Base-by-base conservation (phyloP, 2,329 filamentous ascomycete species). In the Cordyceps cateniannulata region DNA sequence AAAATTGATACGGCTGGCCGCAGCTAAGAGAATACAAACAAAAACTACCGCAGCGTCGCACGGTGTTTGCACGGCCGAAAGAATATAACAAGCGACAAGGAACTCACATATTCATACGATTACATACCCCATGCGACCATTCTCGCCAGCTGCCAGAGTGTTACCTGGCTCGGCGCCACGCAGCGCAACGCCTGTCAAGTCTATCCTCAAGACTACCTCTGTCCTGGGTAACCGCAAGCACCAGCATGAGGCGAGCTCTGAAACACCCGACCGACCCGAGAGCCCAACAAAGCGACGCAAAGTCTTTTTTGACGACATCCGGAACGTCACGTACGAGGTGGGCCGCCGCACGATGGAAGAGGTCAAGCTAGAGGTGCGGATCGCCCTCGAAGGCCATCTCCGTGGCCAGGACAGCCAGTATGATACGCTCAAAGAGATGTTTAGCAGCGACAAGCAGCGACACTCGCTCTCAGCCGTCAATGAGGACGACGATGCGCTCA, bases 371-470 rank as follows among this genome's bases (percentile, higher is more conserved):
- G 79, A 84, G 65, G 81, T 86, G 50, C 75, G 76, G 62, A 77
- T 76, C 52, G 81, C 83, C 8, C 74, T 88, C 12, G 83, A 86
- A 63, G 78, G 77, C 47, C 83, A 87, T 68, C 73, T 77, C 32
- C 77, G 76, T 53, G 83, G 83, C 27, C 80, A 84, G 60, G 82
- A 84, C 62, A 81, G 84, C 63, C 82, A 81, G 40, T 87, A 86
- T 70, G 81, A 86, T 64, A 77, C 76, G n/a, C 72, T 87, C 53
- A 86, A 85, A 68, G 79, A 84, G 55, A 73, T 84, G 5, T 85
- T 88, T 60, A 73, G 76, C 59, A 79, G 79, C 63, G 80, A 82
- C 63, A 76, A 75, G 61, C 76, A 75, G 63, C 70, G 72, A 35
- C 74, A 77, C 49, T 68, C 73, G 54, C 70, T 70, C 20, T 69